Percentiles rank a stretch among this genome's conserved stretches.
These are phyloP conservation scores for Taiozyma sp. DNA, from an alignment of 1,139 yeast species.

Conservation along the genomic window DNA sequence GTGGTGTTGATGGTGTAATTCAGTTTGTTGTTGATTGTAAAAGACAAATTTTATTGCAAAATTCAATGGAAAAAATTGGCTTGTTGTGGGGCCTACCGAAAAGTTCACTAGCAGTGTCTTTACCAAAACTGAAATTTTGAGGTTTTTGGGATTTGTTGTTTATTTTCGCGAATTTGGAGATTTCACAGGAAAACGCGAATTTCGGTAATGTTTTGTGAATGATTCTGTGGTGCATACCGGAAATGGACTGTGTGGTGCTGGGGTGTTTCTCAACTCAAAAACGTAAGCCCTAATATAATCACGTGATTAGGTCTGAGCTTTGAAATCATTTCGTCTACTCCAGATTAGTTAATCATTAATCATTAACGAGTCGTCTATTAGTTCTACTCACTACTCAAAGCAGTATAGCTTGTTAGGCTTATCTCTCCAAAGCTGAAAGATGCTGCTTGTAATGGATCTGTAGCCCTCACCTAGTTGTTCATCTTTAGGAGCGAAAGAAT, in stretches of 20 bases:
- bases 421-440: conserved; percentile 10
- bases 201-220: neutral
- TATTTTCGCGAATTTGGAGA: neutral
- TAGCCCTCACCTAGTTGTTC: neutral
- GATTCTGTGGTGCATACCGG: neutral
- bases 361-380: neutral
- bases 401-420: conserved; percentile 25
- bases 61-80: neutral
- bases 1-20: neutral
- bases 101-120: neutral
- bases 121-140: neutral
- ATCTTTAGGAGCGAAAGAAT: conserved; percentile 2
- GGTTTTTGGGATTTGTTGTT: neutral
- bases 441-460: neutral
- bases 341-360: neutral
- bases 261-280: neutral
- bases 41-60: neutral
- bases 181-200: neutral
- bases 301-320: neutral
- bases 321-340: neutral
- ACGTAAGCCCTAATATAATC: neutral
- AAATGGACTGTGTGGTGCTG: neutral
- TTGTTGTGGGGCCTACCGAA: neutral
- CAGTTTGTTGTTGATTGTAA: neutral
- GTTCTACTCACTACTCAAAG: conserved; percentile 25